These are phyloP conservation scores for Rubroboletus satanas DNA, from an alignment of 768 basidiomycete species.

Conservation along the genomic window DNA sequence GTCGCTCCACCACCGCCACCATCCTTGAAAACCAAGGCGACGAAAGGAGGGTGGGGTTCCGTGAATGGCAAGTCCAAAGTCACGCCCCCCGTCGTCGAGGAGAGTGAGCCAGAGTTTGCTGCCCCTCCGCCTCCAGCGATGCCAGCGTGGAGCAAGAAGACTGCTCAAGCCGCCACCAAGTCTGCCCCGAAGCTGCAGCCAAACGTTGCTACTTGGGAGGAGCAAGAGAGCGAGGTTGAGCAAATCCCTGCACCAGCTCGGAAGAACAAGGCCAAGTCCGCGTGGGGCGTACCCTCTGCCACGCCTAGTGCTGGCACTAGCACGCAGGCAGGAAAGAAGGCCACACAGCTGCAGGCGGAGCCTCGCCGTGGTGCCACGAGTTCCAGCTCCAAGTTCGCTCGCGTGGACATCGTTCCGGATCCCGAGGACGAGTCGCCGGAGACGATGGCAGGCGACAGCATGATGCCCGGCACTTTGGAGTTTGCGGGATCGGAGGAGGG, in stretches of 20 bases:
- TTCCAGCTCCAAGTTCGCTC: constrained; percentile 9
- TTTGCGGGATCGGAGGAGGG: constrained; percentile 3
- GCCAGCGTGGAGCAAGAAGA: constrained; percentile 15
- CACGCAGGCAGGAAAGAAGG: constrained; percentile 15
- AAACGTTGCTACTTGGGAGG: constrained; percentile 18
- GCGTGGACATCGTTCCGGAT: constrained; percentile 14
- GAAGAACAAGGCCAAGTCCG: constrained; percentile 18
- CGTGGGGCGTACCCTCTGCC: constrained; percentile 9
- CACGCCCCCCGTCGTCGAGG: constrained; percentile 1
- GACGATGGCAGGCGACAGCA: not conserved
- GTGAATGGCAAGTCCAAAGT: constrained; percentile 22
- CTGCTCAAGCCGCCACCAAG: not conserved
- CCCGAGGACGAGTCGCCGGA: constrained; percentile 9
- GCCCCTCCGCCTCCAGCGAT: not conserved
- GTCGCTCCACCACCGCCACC: constrained; percentile 10
- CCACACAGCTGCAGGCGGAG: constrained; percentile 6
- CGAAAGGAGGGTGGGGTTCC: constrained; percentile 21
- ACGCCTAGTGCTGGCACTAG: not conserved
- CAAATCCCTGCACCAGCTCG: not conserved
- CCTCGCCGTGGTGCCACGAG: constrained; percentile 5
- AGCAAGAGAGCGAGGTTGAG: constrained; percentile 18
- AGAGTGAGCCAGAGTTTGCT: constrained; percentile 12
- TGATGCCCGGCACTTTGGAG: constrained; percentile 7
- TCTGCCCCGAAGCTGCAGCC: constrained; percentile 14
- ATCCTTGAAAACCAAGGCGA: constrained; percentile 9